Evolutionary conservation across 106 monocot genomes (phyloP), one percentile per base, ranked within the genome.

Genomic region (Acorus calamus): DNA sequence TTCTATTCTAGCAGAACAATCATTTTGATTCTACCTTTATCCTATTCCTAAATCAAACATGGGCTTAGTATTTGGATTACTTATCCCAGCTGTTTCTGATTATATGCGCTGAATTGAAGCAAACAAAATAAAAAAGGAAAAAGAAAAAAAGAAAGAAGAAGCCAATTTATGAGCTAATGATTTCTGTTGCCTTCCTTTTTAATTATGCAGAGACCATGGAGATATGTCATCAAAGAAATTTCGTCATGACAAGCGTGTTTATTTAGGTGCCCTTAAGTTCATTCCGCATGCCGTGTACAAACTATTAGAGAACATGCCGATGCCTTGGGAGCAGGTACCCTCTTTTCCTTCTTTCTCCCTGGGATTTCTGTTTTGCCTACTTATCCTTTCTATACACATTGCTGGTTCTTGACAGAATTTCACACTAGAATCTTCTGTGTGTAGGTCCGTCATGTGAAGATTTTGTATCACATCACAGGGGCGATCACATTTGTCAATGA

Each of bases 191-290:
- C 28, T 28, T 28, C 28, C 28, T 28, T 28, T 28, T 28, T 28
- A 28, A 28, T 28, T 28, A 28, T 28, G 4, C 79, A 96, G 96
- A 50, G 96, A 98, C 64, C 96, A 98, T 73, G 96, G 96, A 46
- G 96, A 98, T 58, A 98, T 98, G 96, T 83, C 96, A 3, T 91
- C 96, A n/a, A 98, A 98, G 81, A 98, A 98, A 66, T 98, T 75
- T 53, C 85, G 96, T 46, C 96, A 98, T 67, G 96, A 96, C 71
- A 96, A 96, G 50, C 90, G 96, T 72, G 96, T 96, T 47, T 96
- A 96, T 71, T 90, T 96, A 52, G 96, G 96, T 57, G 96, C 96
- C 48, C 69, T 96, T 6, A 96, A 96, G 72, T 96, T 91, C 80
- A 84, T 96, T 63, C 96, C 96, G 65, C 96, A 96, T 79, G 96